Conservation (phyloP, 257 asterid species). For the Nicotiana knightiana region DNA sequence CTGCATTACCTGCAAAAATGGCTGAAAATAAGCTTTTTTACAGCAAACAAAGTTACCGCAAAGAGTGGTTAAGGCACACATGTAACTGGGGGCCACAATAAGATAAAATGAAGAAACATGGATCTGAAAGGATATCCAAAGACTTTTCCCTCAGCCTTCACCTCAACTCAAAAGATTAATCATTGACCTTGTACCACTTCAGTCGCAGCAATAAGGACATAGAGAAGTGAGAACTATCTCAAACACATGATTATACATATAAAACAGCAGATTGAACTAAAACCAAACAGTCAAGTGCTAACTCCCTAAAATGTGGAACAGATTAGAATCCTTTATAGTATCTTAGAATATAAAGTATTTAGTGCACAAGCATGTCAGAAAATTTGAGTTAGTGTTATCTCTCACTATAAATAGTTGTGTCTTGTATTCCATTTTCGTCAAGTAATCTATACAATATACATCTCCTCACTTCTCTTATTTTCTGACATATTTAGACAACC, state of each 20-base stretch:
- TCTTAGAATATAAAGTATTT: neutral
- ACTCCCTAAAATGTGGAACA: neutral
- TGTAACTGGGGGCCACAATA: neutral
- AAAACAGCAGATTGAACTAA: neutral
- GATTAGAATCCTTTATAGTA: neutral
- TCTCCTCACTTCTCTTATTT: neutral
- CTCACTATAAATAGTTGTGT: neutral
- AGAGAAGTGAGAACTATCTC: neutral
- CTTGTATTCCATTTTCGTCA: neutral
- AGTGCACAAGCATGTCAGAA: neutral
- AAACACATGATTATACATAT: neutral
- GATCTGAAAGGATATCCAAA: neutral
- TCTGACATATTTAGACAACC: neutral
- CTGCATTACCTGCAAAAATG: conserved; percentile 38
- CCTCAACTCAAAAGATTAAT: neutral
- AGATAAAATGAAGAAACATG: neutral
- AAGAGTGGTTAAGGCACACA: neutral
- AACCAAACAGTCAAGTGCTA: neutral
- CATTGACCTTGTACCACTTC: neutral
- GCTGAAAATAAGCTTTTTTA: neutral
- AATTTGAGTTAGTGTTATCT: neutral
- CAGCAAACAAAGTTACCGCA: neutral
- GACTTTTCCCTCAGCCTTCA: neutral
- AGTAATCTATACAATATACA: neutral
- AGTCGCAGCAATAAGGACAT: neutral